Conservation (phyloP, 441 rosid species). For the Pelargonium cotyledonis region DNA sequence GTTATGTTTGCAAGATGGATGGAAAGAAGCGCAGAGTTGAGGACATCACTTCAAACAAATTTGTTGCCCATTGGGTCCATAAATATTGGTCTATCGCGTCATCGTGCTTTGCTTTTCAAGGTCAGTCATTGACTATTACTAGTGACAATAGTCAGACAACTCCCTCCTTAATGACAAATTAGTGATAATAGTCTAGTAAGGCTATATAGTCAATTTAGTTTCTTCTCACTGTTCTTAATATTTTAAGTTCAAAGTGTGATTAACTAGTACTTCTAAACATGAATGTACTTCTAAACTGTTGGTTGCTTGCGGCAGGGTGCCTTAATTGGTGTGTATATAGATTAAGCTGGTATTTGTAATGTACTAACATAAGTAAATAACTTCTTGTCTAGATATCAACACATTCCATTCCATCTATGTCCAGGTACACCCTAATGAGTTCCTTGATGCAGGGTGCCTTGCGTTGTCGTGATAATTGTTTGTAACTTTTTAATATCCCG, state of each 20-base stretch:
- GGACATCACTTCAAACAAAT: constrained; percentile 65
- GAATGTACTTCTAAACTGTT: not conserved
- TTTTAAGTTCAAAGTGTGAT: not conserved
- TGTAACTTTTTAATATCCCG: too few species aligned
- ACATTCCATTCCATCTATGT: not conserved
- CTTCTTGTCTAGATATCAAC: not conserved
- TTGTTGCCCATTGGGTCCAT: constrained; percentile 88
- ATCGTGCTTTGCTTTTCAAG: constrained; percentile 98
- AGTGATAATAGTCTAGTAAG: not conserved
- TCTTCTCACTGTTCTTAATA: not conserved
- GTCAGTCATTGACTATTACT: constrained; percentile 32
- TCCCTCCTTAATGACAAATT: not conserved
- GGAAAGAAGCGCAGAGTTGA: constrained; percentile 73
- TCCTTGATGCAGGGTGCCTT: not conserved
- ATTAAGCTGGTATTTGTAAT: not conserved
- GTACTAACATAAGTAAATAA: not conserved
- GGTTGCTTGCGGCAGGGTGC: constrained; percentile 5
- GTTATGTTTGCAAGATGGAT: constrained; percentile 72
- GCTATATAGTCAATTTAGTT: constrained; percentile 1
- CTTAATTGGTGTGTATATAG: not conserved
- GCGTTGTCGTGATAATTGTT: not conserved
- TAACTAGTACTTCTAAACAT: constrained; percentile 5
- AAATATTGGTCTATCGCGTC: constrained; percentile 79
- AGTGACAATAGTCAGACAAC: constrained; percentile 1
- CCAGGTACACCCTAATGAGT: not conserved